These are phyloP conservation scores for Cerioporus squamosus DNA, from an alignment of 1,284 basidiomycete genomes.

Conservation along the genomic window DNA sequence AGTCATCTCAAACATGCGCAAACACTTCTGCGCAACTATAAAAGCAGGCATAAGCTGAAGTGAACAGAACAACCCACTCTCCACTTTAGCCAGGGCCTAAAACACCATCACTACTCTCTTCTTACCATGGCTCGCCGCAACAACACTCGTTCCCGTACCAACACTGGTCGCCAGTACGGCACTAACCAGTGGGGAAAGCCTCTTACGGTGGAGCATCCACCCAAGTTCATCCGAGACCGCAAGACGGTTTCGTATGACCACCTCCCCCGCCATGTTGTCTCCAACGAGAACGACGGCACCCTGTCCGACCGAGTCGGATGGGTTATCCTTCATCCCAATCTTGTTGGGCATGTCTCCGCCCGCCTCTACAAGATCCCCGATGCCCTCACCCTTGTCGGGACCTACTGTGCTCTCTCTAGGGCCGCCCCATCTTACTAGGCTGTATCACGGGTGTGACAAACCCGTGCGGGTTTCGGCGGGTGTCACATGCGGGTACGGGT, in stretches of 20 bases:
- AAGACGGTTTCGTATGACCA: background rate
- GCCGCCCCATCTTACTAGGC: too few species aligned
- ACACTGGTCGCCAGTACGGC: background rate
- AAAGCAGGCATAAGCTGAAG: background rate
- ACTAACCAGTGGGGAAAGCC: background rate
- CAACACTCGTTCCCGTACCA: background rate
- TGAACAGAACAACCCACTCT: background rate
- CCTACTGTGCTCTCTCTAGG: too few species aligned
- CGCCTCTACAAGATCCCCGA: background rate
- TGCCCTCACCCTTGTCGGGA: too few species aligned
- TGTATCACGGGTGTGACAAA: too few species aligned
- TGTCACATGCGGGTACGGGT: too few species aligned
- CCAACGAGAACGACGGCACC: background rate
- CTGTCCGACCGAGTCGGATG: background rate
- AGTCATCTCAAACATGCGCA: background rate
- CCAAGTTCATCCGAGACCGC: too few species aligned
- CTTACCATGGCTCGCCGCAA: too few species aligned
- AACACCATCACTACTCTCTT: background rate
- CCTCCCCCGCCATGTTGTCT: background rate
- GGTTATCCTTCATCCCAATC: background rate
- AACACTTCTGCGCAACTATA: background rate
- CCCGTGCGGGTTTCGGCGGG: too few species aligned
- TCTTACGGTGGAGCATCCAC: background rate
- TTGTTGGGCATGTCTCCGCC: background rate
- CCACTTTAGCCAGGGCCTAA: background rate